Percentiles rank a stretch among this genome's conserved stretches.
Evolutionary conservation across 805 yeast genomes (phyloP).

Genomic region (Osmozyma mogii): DNA sequence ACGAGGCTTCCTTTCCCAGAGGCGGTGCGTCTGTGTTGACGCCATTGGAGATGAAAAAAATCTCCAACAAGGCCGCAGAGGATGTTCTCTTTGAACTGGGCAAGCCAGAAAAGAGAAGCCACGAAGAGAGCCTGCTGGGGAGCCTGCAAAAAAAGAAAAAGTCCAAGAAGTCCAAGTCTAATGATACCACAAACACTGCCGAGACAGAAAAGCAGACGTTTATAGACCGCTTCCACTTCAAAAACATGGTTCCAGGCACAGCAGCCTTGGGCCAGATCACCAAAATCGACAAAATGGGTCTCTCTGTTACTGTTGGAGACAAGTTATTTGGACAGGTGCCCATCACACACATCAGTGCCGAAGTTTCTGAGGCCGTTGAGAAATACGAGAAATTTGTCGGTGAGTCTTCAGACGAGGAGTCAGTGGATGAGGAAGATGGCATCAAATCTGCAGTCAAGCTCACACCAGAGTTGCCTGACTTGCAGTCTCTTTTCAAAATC

Average conservation of each 20-base stretch:
- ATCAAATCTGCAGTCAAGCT: constrained; percentile 18
- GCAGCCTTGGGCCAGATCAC: constrained; percentile 69
- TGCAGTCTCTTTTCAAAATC: constrained; percentile 44
- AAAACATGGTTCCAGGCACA: constrained; percentile 62
- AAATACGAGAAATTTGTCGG: constrained; percentile 38
- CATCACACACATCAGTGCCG: constrained; percentile 61
- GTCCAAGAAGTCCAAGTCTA: constrained; percentile 12
- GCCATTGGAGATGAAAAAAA: constrained; percentile 86
- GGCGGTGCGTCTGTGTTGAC: constrained; percentile 87
- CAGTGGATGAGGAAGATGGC: constrained; percentile 25
- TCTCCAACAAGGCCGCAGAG: constrained; percentile 83
- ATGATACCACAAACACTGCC: no score
- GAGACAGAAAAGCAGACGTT: constrained; percentile 31
- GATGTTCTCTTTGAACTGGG: constrained; percentile 74
- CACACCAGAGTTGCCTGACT: constrained; percentile 45
- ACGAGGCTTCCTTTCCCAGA: constrained; percentile 78
- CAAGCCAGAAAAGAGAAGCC: constrained; percentile 16
- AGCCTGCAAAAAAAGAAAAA: constrained; percentile 11
- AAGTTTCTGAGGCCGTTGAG: constrained; percentile 50
- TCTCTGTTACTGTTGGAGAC: constrained; percentile 71
- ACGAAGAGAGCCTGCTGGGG: no score
- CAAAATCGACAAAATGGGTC: constrained; percentile 51
- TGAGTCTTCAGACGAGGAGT: constrained; percentile 24
- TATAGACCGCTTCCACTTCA: constrained; percentile 57
- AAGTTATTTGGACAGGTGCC: constrained; percentile 74